phyloP scores from a whole-genome alignment of 257 asterid genomes.

The Cinchona pubescens region DNA sequence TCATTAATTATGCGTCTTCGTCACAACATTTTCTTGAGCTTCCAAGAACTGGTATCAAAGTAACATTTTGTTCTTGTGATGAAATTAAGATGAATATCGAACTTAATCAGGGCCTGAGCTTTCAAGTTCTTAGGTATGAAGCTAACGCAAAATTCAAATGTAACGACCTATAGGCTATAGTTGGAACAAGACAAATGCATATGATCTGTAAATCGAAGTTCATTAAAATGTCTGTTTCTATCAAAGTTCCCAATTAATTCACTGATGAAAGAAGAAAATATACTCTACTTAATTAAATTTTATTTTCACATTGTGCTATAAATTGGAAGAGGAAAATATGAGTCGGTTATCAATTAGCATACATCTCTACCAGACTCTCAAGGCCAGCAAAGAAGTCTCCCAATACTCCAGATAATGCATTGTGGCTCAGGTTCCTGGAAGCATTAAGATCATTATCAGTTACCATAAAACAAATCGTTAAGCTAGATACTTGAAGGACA shows the following conservation, averaged over 20 bases:
- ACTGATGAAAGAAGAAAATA: neutral
- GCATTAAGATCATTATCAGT: constrained; percentile 10
- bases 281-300: neutral
- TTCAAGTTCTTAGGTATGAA: neutral
- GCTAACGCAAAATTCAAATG: neutral
- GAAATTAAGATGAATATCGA: neutral
- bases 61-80: neutral
- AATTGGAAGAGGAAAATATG: neutral
- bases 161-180: neutral
- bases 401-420: constrained; percentile 58
- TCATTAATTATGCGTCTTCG: neutral
- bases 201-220: neutral
- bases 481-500: constrained; percentile 14
- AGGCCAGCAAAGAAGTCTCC: constrained; percentile 73
- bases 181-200: neutral
- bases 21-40: neutral
- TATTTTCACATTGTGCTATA: neutral
- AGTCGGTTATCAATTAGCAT: constrained; percentile 15
- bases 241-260: neutral
- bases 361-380: constrained; percentile 61
- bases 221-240: neutral
- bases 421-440: constrained; percentile 83
- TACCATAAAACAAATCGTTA: constrained; percentile 8
- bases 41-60: neutral
- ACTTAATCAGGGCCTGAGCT: neutral